These are phyloP conservation scores for Cystoderma amianthinum DNA, from an alignment of 768 basidiomycete genomes.

Conservation along the genomic window DNA sequence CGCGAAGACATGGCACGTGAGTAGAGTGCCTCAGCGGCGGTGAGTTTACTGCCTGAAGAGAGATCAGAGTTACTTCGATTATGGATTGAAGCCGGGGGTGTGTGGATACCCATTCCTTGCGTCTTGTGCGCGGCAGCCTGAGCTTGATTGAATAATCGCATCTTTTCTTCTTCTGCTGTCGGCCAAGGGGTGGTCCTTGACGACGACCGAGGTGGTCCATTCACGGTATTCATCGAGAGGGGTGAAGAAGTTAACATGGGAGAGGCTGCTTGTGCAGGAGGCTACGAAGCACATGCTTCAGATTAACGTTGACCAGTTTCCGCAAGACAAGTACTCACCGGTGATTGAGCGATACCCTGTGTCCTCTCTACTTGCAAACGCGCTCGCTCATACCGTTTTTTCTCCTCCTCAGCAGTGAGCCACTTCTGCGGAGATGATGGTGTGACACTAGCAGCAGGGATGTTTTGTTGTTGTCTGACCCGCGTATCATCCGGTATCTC, in stretches of 20 bases:
- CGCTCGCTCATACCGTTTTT: slow-evolving; percentile 55
- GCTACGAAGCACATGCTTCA: slow-evolving; percentile 8
- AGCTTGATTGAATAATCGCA: slow-evolving; percentile 60
- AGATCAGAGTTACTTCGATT: slow-evolving; percentile 4
- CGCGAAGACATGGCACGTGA: slow-evolving; percentile 24
- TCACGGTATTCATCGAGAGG: slow-evolving; percentile 11
- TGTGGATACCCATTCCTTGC: slow-evolving; percentile 32
- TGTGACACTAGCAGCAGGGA: slow-evolving; percentile 4
- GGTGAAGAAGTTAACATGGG: slow-evolving; percentile 13
- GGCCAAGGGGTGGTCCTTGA: slow-evolving; percentile 36
- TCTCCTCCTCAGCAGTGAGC: slow-evolving; percentile 54
- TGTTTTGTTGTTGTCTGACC: slow-evolving; percentile 9
- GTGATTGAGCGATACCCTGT: slow-evolving; percentile 35
- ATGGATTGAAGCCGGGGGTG: slow-evolving; percentile 15
- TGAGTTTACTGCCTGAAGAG: slow-evolving; percentile 2
- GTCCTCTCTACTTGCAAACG: slow-evolving; percentile 49
- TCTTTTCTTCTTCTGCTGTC: slow-evolving; percentile 74
- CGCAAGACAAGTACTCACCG: slow-evolving; percentile 18
- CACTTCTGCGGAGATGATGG: slow-evolving; percentile 29
- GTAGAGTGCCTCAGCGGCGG: slow-evolving; percentile 16
- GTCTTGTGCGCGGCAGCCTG: slow-evolving; percentile 57
- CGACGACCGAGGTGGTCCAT: slow-evolving; percentile 7
- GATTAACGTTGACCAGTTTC: not conserved
- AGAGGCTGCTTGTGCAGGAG: slow-evolving; percentile 8
- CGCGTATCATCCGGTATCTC: slow-evolving; percentile 20